These are phyloP conservation scores for Phyllosticta paracitricarpa DNA, from an alignment of 2,329 filamentous ascomycete species.

Conservation along the genomic window DNA sequence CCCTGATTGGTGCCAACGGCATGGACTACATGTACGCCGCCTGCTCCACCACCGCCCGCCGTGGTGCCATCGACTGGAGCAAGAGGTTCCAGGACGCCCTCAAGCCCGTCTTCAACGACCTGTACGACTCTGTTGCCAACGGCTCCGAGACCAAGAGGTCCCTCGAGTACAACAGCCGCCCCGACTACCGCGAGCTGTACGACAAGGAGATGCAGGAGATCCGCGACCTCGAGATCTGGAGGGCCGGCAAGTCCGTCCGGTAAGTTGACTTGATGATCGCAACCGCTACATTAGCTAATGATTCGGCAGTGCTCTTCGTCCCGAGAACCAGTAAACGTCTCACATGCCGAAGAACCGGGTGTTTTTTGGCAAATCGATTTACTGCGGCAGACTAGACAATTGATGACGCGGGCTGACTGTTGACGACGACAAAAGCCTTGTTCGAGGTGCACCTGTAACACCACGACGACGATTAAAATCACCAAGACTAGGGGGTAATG, in stretches of 20 bases:
- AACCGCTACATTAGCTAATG: background rate
- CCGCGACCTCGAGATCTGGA: constrained; percentile 96
- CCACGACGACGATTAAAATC: too few relatives aligned
- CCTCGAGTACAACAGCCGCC: constrained; percentile 92
- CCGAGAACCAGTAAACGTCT: constrained; percentile 22
- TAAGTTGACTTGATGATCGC: constrained; percentile 1
- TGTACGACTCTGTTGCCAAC: constrained; percentile 86
- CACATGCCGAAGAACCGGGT: background rate
- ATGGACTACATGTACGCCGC: constrained; percentile 99
- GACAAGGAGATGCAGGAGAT: constrained; percentile 99
- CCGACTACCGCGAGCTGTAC: constrained; percentile 94
- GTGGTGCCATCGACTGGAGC: constrained; percentile 98
- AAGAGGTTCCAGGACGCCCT: constrained; percentile 94
- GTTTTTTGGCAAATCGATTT: background rate
- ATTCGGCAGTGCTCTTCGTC: constrained; percentile 18
- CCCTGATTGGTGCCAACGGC: constrained; percentile 90
- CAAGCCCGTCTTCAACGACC: constrained; percentile 96
- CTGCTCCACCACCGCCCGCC: constrained; percentile 96
- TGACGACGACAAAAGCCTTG: too few relatives aligned
- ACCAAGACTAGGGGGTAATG: too few relatives aligned
- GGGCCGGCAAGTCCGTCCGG: constrained; percentile 93
- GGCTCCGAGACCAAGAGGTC: constrained; percentile 93
- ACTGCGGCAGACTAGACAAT: background rate
- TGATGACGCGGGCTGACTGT: too few relatives aligned
- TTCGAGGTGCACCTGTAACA: too few relatives aligned